These are phyloP conservation scores for Tuber calosporum DNA, from an alignment of 495 filamentous ascomycete genomes.

Conservation along the genomic window DNA sequence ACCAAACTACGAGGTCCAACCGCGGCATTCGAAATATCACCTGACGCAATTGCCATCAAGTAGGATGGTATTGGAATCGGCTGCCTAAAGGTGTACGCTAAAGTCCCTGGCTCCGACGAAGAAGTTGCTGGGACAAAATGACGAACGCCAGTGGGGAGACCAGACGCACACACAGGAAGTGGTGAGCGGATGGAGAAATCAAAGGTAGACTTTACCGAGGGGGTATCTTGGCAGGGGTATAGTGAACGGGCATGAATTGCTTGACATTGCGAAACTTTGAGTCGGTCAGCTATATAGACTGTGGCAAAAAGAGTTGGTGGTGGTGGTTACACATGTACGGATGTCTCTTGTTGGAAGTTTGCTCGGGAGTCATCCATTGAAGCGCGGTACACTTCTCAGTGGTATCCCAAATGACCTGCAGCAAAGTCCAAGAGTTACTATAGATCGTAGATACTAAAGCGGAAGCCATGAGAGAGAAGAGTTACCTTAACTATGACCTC, in stretches of 20 bases:
- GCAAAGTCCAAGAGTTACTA: not conserved
- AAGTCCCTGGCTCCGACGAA: constrained; percentile 45
- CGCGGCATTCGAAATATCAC: constrained; percentile 73
- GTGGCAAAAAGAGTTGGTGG: no score
- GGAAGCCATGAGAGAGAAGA: not conserved
- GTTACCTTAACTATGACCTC: constrained; percentile 47
- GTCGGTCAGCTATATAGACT: constrained; percentile 1
- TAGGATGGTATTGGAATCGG: constrained; percentile 89
- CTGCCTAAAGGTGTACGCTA: constrained; percentile 76
- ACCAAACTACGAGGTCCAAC: constrained; percentile 81
- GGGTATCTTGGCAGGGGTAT: constrained; percentile 95
- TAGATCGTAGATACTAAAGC: constrained; percentile 6
- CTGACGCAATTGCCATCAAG: constrained; percentile 83
- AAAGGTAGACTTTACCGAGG: constrained; percentile 86
- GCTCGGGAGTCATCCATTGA: constrained; percentile 84
- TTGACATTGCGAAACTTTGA: constrained; percentile 81
- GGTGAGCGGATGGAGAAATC: constrained; percentile 80
- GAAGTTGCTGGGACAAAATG: constrained; percentile 37
- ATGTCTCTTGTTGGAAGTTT: constrained; percentile 86
- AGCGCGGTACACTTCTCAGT: constrained; percentile 83
- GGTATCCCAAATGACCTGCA: constrained; percentile 56
- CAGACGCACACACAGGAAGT: constrained; percentile 80
- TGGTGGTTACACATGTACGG: constrained; percentile 74
- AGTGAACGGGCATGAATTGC: constrained; percentile 88
- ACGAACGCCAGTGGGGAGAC: constrained; percentile 57